These are phyloP conservation scores for Tetrapisispora pingtungensis DNA, from an alignment of 805 yeast species.

Conservation along the genomic window DNA sequence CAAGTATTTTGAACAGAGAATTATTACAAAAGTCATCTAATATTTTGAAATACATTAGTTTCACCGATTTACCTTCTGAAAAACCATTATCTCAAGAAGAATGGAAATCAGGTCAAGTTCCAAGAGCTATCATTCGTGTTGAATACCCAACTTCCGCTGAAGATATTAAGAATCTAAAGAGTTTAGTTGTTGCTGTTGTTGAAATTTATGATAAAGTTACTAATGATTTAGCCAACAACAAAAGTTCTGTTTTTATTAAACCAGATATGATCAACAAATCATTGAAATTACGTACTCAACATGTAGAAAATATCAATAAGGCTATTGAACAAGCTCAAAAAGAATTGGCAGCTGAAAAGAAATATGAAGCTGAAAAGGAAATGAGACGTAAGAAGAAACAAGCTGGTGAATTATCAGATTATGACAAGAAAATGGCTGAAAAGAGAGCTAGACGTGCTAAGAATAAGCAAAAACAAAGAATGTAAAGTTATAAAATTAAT, in stretches of 20 bases:
- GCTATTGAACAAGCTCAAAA: constrained; percentile 52
- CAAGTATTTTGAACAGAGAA: constrained; percentile 26
- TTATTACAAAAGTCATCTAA: constrained; percentile 35
- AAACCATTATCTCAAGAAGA: constrained; percentile 57
- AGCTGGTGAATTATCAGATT: constrained; percentile 66
- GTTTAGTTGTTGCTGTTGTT: constrained; percentile 46
- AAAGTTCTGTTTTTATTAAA: constrained; percentile 45
- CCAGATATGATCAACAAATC: constrained; percentile 71
- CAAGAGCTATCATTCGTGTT: constrained; percentile 45
- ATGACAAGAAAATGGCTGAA: constrained; percentile 68
- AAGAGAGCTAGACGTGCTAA: constrained; percentile 68
- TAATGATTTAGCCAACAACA: constrained; percentile 27
- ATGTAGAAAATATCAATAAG: constrained; percentile 59
- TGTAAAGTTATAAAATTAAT: constrained; percentile 9
- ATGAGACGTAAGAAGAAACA: constrained; percentile 50
- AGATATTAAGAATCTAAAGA: constrained; percentile 41
- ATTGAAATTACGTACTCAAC: constrained; percentile 65
- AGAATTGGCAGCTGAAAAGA: constrained; percentile 61
- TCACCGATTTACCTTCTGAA: constrained; percentile 75
- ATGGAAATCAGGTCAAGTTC: constrained; percentile 39
- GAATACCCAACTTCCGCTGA: constrained; percentile 39
- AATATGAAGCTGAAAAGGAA: constrained; percentile 57
- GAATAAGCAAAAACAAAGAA: constrained; percentile 47
- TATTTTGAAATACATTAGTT: constrained; percentile 55
- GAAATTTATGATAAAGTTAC: constrained; percentile 51